Conservation (phyloP, 2,329 filamentous ascomycete species). For the Acrodontium crateriforme region DNA sequence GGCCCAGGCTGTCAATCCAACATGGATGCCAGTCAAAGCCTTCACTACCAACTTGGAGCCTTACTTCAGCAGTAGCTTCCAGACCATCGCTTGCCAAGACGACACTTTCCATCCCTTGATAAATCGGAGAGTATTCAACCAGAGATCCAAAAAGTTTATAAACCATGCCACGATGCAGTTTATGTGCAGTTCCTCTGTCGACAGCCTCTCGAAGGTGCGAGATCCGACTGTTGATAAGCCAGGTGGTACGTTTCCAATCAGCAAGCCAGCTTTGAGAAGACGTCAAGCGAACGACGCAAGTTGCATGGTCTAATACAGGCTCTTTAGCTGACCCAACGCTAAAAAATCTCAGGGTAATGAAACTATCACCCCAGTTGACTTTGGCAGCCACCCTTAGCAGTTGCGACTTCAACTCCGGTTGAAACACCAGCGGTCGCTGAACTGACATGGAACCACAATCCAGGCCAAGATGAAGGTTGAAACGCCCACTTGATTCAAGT, state of each 20-base stretch:
- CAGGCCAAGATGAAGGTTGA: no score
- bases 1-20: slow-evolving; percentile 24
- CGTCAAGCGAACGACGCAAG: no score
- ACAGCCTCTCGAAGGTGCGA: neutral
- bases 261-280: slow-evolving; percentile 2
- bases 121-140: slow-evolving; percentile 8
- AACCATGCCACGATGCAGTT: neutral
- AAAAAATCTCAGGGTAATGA: no score
- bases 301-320: no score
- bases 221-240: neutral
- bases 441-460: no score
- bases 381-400: slow-evolving; percentile 3
- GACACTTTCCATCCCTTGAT: slow-evolving; percentile 25
- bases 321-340: no score
- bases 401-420: slow-evolving; percentile 1
- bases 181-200: slow-evolving; percentile 1
- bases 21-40: slow-evolving; percentile 10
- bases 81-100: slow-evolving; percentile 19
- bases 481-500: slow-evolving; percentile 14
- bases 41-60: slow-evolving; percentile 2
- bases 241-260: neutral
- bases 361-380: no score
- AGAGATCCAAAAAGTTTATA: slow-evolving; percentile 3
- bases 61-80: slow-evolving; percentile 20
- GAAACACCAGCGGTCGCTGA: no score